Base-by-base conservation (phyloP, 345 rosid genomes). In the Lenwebbia sp. region DNA sequence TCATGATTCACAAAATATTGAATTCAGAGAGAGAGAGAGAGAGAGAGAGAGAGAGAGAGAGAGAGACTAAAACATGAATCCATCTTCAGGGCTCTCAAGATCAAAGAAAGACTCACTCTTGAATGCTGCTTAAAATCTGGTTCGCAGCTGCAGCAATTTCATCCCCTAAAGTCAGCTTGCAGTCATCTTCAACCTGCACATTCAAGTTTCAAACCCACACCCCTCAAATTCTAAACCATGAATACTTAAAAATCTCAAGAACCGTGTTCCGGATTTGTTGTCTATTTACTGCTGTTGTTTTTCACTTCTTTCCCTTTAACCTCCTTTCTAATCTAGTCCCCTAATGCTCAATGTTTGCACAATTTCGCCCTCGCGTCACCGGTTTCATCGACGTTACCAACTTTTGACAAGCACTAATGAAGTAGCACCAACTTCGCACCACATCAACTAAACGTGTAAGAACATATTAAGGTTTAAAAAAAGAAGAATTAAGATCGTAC, bases 111-210 rank as follows among this genome's bases (percentile, higher is more conserved):
- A 53, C 37, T 52, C 92, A 91, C 90, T 95, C 92, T 86, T 95
- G 92, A 90, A 91, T 93, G 92, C 93, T 91, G 87, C 89, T 85
- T 85, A 97, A 87, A 91, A 96, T 88, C 90, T 95, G 90, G 86
- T 95, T 85, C 85, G 92, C 95, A 37, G 98, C 94, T 25, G 94
- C 86, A 10, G 98, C 92, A 87, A 97, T 95, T 85, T 94, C 98
- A 87, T 95, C 94, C 83, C 89, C 99, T 78, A 99, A 91, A 87
- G 88, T 94, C 89, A 95, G 91, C 88, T 87, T 92, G 89, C 99
- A 96, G 55, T 87, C 93, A 90, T 97, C 99, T 90, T 96, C 99
- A 60, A 94, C 94, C 99, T 97, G 96, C 94, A 91, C 60, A 33
- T 82, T 51, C n/a, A 52, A 82, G 52, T 30, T 28, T 83, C 28